Evolutionary conservation across 768 basidiomycete genomes (phyloP).

Genomic region (Bullera alba): DNA sequence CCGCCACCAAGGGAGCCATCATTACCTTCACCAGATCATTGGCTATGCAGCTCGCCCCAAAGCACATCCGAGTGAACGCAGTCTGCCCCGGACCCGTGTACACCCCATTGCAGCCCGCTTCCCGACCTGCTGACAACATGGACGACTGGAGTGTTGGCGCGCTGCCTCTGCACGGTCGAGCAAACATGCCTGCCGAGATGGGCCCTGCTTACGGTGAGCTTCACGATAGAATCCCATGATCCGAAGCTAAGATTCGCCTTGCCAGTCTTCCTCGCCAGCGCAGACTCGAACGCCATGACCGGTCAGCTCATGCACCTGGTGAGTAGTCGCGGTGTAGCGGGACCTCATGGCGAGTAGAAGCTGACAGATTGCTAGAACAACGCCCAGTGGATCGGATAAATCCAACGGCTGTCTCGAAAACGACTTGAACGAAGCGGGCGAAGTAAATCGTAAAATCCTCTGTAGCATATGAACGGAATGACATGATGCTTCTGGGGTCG

Average conservation of each 20-base stretch:
- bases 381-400: slow-evolving; percentile 44
- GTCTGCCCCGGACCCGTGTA: slow-evolving; percentile 53
- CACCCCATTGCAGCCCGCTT: slow-evolving; percentile 58
- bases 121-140: slow-evolving; percentile 55
- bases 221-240: not conserved
- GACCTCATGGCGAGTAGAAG: not conserved
- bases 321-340: slow-evolving; percentile 7
- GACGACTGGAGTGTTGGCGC: slow-evolving; percentile 52
- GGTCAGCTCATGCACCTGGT: slow-evolving; percentile 41
- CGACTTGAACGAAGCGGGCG: no score
- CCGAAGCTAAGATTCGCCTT: no score
- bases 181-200: slow-evolving; percentile 55
- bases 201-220: slow-evolving; percentile 50
- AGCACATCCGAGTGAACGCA: slow-evolving; percentile 53
- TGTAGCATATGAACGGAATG: no score
- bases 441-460: no score
- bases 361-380: slow-evolving; percentile 31
- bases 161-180: slow-evolving; percentile 52
- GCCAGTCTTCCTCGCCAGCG: slow-evolving; percentile 25
- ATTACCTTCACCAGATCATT: slow-evolving; percentile 56
- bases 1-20: slow-evolving; percentile 59
- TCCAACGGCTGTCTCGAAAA: no score
- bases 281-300: slow-evolving; percentile 43
- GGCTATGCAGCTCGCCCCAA: slow-evolving; percentile 53
- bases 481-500: no score